These are phyloP conservation scores for Meredithiella fracta DNA, from an alignment of 2,329 filamentous ascomycete species.

Conservation along the genomic window DNA sequence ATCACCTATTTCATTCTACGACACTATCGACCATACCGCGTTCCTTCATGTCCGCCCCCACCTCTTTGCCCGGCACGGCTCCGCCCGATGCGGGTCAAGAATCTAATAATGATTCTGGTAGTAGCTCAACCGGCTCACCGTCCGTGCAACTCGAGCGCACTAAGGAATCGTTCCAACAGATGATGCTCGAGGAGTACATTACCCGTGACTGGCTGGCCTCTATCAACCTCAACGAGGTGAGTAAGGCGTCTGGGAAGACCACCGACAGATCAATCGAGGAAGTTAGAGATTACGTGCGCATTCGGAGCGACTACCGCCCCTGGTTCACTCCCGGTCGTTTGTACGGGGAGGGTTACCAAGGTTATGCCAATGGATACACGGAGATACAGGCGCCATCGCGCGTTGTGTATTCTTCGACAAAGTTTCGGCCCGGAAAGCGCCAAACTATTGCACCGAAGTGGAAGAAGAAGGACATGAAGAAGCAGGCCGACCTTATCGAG, in stretches of 20 bases:
- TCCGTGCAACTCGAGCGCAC: constrained; percentile 30
- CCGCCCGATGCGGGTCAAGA: neutral
- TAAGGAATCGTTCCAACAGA: constrained; percentile 37
- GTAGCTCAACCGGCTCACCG: constrained; percentile 19
- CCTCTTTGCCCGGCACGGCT: neutral
- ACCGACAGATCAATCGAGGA: constrained; percentile 49
- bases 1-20: neutral
- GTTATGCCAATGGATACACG: constrained; percentile 76
- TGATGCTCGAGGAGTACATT: constrained; percentile 38
- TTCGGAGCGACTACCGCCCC: constrained; percentile 38
- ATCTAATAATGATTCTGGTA: constrained; percentile 18
- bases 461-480: constrained; percentile 60
- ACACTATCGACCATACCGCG: neutral
- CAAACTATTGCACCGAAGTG: constrained; percentile 58
- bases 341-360: constrained; percentile 65
- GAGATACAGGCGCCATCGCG: constrained; percentile 50
- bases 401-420: constrained; percentile 64
- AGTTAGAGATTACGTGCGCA: constrained; percentile 50
- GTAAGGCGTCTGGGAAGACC: constrained; percentile 37
- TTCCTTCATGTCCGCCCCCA: constrained; percentile 7
- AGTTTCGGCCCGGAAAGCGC: constrained; percentile 60
- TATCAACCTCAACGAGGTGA: constrained; percentile 33
- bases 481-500: constrained; percentile 80
- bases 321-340: constrained; percentile 40
- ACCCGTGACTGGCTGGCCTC: constrained; percentile 38